Percentiles rank a stretch among this genome's conserved stretches.
These are phyloP conservation scores for Platanthera guangdongensis DNA, from an alignment of 106 monocot genomes.

Conservation along the genomic window DNA sequence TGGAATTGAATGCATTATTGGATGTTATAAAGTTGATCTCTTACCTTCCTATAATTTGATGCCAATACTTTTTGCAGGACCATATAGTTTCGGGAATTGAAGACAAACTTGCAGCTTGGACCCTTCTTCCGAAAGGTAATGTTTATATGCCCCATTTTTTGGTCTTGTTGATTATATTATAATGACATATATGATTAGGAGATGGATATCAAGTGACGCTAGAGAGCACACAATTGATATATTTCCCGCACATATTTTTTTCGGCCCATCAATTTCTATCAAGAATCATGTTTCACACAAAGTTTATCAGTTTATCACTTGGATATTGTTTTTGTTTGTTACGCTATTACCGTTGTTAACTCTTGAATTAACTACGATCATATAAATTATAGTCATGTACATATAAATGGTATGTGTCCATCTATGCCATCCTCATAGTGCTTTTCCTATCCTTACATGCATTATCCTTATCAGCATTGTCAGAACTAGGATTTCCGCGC, in stretches of 20 bases:
- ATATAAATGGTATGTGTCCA: not conserved
- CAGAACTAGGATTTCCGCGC: too few species aligned
- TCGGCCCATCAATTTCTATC: too few species aligned
- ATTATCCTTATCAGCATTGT: not conserved
- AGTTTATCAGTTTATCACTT: too few species aligned
- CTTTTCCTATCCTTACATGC: not conserved
- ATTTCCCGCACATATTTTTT: not conserved
- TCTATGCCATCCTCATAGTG: not conserved
- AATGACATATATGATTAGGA: not conserved
- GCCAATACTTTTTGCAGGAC: conserved; percentile 33
- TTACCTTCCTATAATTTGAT: not conserved
- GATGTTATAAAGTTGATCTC: not conserved
- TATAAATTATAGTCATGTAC: not conserved
- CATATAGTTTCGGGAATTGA: conserved; percentile 53
- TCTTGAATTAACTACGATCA: not conserved
- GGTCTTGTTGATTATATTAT: not conserved
- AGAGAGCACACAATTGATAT: not conserved
- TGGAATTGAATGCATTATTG: not conserved
- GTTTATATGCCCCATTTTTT: not conserved
- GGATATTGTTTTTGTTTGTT: not conserved
- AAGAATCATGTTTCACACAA: too few species aligned
- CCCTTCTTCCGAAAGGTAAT: conserved; percentile 79
- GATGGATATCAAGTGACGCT: not conserved
- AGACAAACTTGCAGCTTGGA: conserved; percentile 84
- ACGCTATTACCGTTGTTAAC: not conserved